Evolutionary conservation across 2,329 filamentous ascomycete species (phyloP).

Genomic region (Venturiaceae sp.): DNA sequence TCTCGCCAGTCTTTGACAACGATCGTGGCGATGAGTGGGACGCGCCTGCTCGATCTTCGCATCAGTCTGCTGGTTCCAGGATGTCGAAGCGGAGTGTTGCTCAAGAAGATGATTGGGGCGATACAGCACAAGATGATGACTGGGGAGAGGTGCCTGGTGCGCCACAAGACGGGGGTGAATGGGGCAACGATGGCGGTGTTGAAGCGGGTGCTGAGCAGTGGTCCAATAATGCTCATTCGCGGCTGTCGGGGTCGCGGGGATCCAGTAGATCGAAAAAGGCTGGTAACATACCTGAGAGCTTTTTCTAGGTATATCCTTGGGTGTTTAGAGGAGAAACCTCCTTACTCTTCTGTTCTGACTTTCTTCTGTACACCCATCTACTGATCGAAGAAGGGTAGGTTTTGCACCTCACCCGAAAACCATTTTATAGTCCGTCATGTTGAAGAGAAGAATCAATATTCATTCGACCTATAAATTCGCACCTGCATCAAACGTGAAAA

Average conservation of each 20-base stretch:
- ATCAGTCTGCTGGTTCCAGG: background rate
- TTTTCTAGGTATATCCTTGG: background rate
- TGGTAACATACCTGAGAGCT: background rate
- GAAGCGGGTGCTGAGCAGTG: background rate
- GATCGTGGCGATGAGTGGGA: background rate
- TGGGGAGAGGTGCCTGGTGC: background rate
- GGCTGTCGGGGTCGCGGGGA: background rate
- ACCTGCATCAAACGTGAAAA: background rate
- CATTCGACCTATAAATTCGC: background rate
- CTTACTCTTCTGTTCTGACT: too few species aligned
- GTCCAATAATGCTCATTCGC: background rate
- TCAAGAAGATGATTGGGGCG: background rate
- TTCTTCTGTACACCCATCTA: too few species aligned
- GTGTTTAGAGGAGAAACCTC: too few species aligned
- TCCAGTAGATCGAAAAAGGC: background rate
- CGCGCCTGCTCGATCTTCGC: background rate
- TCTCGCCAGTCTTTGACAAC: background rate
- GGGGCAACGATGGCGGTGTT: background rate
- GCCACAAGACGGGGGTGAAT: background rate
- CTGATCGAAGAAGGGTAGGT: too few species aligned
- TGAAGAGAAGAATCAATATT: background rate
- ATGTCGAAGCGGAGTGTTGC: background rate
- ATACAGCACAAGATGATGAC: background rate
- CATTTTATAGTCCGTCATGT: background rate
- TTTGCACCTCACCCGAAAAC: too few species aligned